These are phyloP conservation scores for Myochromella boudieri DNA, from an alignment of 768 basidiomycete genomes.

Conservation along the genomic window DNA sequence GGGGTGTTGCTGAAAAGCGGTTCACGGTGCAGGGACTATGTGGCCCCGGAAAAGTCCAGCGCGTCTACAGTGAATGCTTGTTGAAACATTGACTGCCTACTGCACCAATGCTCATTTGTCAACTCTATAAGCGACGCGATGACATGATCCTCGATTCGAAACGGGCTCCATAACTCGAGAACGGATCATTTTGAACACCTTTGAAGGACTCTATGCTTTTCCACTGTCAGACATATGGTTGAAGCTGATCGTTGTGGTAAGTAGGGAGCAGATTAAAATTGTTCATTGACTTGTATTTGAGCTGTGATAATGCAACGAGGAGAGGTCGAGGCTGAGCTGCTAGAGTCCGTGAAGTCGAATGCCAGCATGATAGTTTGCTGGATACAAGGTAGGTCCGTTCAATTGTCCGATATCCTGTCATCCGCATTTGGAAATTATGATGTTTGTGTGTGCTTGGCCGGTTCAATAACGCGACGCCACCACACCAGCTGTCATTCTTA, in stretches of 20 bases:
- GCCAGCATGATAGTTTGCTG: conserved; percentile 1
- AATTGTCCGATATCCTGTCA: background rate
- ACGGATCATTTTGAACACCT: conserved; percentile 1
- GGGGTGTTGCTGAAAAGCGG: too few species aligned
- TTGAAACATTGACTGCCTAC: background rate
- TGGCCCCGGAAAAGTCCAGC: background rate
- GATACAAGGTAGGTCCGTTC: conserved; percentile 2
- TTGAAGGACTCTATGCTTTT: background rate
- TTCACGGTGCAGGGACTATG: too few species aligned
- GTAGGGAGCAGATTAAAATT: background rate
- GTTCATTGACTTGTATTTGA: background rate
- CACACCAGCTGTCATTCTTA: too few species aligned
- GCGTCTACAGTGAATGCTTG: background rate
- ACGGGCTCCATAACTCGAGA: background rate
- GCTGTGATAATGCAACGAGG: too few species aligned
- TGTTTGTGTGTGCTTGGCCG: background rate
- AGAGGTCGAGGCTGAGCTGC: too few species aligned
- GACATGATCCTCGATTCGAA: background rate
- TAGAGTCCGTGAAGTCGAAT: background rate
- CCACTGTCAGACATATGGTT: too few species aligned
- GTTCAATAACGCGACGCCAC: too few species aligned
- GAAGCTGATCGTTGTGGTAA: background rate
- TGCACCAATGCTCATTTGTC: background rate
- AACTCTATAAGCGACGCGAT: background rate
- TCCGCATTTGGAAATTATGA: background rate